Conservation (phyloP, 495 filamentous ascomycete species). For the Xanthoparmelia taractica region DNA sequence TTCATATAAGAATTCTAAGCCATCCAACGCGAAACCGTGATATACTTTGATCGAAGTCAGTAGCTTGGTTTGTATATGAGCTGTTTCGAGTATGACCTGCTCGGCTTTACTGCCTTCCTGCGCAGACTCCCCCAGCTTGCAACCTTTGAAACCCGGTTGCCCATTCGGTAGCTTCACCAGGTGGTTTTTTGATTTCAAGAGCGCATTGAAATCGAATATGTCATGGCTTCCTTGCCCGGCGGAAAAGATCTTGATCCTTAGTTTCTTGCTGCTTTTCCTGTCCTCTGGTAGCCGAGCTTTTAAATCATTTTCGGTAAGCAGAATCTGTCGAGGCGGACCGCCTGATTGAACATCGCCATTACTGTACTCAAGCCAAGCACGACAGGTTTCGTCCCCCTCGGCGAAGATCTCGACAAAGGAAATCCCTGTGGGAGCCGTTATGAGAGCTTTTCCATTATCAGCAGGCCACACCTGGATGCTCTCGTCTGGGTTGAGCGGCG, state of each 20-base stretch:
- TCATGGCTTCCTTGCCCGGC: slow-evolving; percentile 61
- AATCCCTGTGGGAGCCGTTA: slow-evolving; percentile 74
- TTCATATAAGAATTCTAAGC: slow-evolving; percentile 89
- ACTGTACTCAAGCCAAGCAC: slow-evolving; percentile 69
- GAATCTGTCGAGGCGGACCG: slow-evolving; percentile 58
- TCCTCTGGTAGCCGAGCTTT: slow-evolving; percentile 60
- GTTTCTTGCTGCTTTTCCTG: slow-evolving; percentile 53
- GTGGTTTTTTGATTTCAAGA: slow-evolving; percentile 60
- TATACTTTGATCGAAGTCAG: slow-evolving; percentile 69
- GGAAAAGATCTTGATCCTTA: slow-evolving; percentile 68
- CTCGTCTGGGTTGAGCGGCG: slow-evolving; percentile 54
- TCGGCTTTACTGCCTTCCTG: slow-evolving; percentile 64
- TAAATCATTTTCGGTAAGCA: slow-evolving; percentile 67
- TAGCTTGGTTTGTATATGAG: slow-evolving; percentile 61
- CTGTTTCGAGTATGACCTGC: slow-evolving; percentile 67
- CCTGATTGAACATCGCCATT: slow-evolving; percentile 51
- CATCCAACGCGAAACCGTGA: slow-evolving; percentile 70
- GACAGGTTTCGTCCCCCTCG: slow-evolving; percentile 68
- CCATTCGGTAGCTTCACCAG: slow-evolving; percentile 68
- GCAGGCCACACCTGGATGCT: slow-evolving; percentile 85
- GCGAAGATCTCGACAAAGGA: slow-evolving; percentile 73
- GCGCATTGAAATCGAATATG: slow-evolving; percentile 60
- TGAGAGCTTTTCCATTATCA: slow-evolving; percentile 68
- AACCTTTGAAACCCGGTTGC: slow-evolving; percentile 64
- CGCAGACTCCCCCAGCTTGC: slow-evolving; percentile 64